phyloP scores from a whole-genome alignment of 306 rosid genomes.

The Cicer pinnatifidum region DNA sequence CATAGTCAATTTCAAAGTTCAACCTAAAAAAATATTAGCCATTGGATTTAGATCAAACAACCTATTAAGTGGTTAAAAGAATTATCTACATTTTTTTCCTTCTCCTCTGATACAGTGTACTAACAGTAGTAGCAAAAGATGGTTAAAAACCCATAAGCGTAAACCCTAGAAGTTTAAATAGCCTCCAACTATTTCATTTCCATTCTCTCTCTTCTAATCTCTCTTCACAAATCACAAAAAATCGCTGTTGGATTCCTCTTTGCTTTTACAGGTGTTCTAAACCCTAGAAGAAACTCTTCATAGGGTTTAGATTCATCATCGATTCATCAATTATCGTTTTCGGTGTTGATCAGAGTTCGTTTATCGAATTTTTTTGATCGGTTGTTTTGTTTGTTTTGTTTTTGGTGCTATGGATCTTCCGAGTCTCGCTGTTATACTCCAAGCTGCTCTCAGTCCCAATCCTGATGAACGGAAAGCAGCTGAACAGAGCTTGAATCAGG shows the following conservation, averaged over 20 bases:
- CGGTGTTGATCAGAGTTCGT: slow-evolving; percentile 3
- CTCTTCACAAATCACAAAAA: slow-evolving; percentile 34
- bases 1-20: neutral
- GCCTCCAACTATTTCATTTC: slow-evolving; percentile 36
- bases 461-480: slow-evolving; percentile 94
- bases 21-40: neutral
- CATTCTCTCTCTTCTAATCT: neutral
- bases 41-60: neutral
- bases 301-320: slow-evolving; percentile 56
- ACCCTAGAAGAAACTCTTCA: slow-evolving; percentile 49
- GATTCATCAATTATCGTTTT: slow-evolving; percentile 8
- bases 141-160: slow-evolving; percentile 63
- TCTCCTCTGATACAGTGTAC: neutral
- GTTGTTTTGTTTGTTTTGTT: neutral
- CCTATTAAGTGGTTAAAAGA: neutral
- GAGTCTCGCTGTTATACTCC: slow-evolving; percentile 72
- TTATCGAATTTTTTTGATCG: slow-evolving; percentile 17
- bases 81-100: neutral
- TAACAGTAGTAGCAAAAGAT: slow-evolving; percentile 4
- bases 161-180: slow-evolving; percentile 85
- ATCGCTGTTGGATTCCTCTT: slow-evolving; percentile 46
- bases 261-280: slow-evolving; percentile 45
- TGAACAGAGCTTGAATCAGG: slow-evolving; percentile 92
- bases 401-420: slow-evolving; percentile 80
- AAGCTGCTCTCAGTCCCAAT: slow-evolving; percentile 91